These are phyloP conservation scores for Phytopythium helicoides DNA, from an alignment of 352 stramenopile genomes.

Conservation along the genomic window DNA sequence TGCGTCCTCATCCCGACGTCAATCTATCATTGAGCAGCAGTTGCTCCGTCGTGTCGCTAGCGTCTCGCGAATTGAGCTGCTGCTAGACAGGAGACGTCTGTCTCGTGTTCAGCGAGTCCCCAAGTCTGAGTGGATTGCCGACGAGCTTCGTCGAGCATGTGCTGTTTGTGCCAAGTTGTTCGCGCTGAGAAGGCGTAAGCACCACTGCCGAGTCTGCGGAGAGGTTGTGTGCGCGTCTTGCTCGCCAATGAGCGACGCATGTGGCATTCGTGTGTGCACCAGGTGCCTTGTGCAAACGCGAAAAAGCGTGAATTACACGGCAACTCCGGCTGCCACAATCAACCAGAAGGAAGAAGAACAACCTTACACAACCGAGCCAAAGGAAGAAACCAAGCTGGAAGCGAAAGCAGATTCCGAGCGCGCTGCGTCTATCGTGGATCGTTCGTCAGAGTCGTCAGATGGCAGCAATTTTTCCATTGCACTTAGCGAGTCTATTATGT, in stretches of 20 bases:
- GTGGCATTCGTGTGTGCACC: constrained; percentile 52
- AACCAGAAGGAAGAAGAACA: constrained; percentile 1
- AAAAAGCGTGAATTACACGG: not conserved
- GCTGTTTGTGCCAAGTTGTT: constrained; percentile 73
- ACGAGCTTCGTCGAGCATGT: constrained; percentile 54
- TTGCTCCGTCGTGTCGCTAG: constrained; percentile 48
- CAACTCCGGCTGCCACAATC: not conserved
- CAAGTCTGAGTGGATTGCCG: constrained; percentile 51
- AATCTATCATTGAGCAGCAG: constrained; percentile 37
- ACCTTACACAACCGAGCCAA: too few species aligned
- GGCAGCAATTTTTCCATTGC: constrained; percentile 59
- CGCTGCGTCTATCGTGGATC: not conserved
- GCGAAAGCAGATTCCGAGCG: too few species aligned
- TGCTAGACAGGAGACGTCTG: constrained; percentile 59
- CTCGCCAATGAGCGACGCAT: constrained; percentile 38
- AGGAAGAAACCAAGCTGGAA: too few species aligned
- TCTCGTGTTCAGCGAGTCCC: constrained; percentile 53
- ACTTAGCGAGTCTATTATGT: constrained; percentile 34
- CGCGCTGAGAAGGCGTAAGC: constrained; percentile 50
- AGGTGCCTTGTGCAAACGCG: constrained; percentile 57
- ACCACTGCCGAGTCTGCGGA: constrained; percentile 72
- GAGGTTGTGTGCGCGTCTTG: constrained; percentile 75
- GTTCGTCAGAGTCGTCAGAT: constrained; percentile 33
- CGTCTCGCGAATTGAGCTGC: constrained; percentile 41
- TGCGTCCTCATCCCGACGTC: constrained; percentile 2